Base-by-base conservation (phyloP, 257 asterid genomes). In the Salvia splendens region DNA sequence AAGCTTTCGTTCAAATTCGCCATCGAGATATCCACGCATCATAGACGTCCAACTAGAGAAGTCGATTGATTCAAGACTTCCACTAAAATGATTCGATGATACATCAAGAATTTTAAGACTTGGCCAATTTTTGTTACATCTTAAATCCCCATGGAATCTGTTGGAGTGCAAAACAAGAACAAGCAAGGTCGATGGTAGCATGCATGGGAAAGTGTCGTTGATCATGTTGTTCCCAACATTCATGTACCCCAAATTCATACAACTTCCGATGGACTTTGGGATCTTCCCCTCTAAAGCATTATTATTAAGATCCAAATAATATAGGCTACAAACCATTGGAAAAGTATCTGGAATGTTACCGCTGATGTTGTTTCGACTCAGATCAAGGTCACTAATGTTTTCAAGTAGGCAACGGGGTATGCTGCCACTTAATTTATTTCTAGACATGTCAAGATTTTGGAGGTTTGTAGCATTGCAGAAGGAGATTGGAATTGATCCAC, bases 161-260 rank as follows among this genome's bases (percentile, higher is more conserved):
- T 85, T 85, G 77, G 56, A 75, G 5, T 72, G 74, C 38, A 82
- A 60, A 12, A 80, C 75, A 1, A 85, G 81, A 2, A 83, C 79
- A 1, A 32, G 77, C 65, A 85, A 60, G 20, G 20, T 51, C 14
- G 80, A 74, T 0, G 83, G 79, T 60, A 83, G 74, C 12, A 64
- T 47, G 66, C 72, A 68, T 0, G 82, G 82, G 43, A 73, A 73
- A 0, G 38, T 38, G 47, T 52, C 81, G 14, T 10, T 17, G 2
- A 85, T 54, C 8, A 11, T 65, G 74, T 85, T 85, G 62, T 64
- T 59, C 15, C 87, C 86, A 40, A 85, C 54, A 35, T 81, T 83
- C 62, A 83, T 1, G 8, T 76, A 79, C 66, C 68, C 72, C 32
- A 83, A 32, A 4, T 12, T 28, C 11, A 53, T 72, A 81, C 88